These are phyloP conservation scores for Alternaria triticimaculans DNA, from an alignment of 2,329 filamentous ascomycete species.

Conservation along the genomic window DNA sequence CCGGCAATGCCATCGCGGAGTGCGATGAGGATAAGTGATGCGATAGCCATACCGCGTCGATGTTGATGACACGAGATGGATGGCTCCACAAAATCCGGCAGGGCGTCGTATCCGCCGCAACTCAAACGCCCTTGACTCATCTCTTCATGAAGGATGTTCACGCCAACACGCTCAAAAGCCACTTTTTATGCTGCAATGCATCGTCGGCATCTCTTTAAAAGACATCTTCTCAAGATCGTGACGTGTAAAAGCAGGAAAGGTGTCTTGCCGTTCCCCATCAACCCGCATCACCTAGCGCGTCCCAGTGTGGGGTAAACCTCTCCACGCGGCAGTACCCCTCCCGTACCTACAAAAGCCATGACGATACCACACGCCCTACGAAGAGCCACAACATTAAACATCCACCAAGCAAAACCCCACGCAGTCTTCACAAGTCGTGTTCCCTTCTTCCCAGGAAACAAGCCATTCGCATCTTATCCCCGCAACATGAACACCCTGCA, in stretches of 20 bases:
- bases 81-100: not conserved
- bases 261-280: not conserved
- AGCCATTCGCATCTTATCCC: not conserved
- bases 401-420: not conserved
- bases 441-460: not conserved
- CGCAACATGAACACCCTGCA: slow-evolving; percentile 56
- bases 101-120: not conserved
- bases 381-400: not conserved
- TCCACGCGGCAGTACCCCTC: slow-evolving; percentile 5
- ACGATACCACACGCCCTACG: slow-evolving; percentile 16
- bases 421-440: not conserved
- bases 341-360: slow-evolving; percentile 13
- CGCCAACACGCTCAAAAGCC: not conserved
- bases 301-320: slow-evolving; percentile 24
- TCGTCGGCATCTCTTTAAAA: not conserved
- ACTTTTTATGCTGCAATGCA: not conserved
- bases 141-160: not conserved
- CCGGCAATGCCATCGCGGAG: not conserved
- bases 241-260: not conserved
- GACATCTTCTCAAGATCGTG: fast-evolving
- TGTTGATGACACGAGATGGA: not conserved
- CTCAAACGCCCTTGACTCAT: not conserved
- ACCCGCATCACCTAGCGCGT: slow-evolving; percentile 16
- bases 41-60: not conserved
- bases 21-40: not conserved